These are phyloP conservation scores for Trichoderma aggressivum DNA, from an alignment of 2,329 filamentous ascomycete genomes.

Conservation along the genomic window DNA sequence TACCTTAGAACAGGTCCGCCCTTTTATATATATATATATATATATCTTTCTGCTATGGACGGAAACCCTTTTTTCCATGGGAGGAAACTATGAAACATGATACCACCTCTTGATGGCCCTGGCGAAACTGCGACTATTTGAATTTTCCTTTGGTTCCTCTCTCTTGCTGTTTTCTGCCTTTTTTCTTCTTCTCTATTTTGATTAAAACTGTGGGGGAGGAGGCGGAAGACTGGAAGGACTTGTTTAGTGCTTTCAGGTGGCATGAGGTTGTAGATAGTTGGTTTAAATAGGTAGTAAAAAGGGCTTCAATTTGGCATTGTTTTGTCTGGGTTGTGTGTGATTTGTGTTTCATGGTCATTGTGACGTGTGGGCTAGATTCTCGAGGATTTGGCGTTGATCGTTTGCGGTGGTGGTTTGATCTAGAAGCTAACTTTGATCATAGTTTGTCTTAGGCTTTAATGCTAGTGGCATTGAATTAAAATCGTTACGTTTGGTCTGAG, in stretches of 20 bases:
- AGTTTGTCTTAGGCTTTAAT: not conserved
- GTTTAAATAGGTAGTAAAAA: not conserved
- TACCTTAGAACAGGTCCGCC: constrained; percentile 1
- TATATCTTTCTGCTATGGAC: constrained; percentile 1
- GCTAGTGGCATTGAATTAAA: not conserved
- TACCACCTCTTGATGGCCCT: constrained; percentile 12
- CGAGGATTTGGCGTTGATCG: not conserved
- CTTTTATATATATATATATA: not conserved
- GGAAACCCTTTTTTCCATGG: not conserved
- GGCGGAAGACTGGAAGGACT: not conserved
- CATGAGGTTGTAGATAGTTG: constrained; percentile 6
- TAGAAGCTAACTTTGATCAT: not conserved
- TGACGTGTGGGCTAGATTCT: not conserved
- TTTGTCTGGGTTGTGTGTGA: not conserved
- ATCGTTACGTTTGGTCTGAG: not conserved
- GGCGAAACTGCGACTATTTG: constrained; percentile 8
- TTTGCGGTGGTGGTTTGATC: not conserved
- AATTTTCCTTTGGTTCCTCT: constrained; percentile 8
- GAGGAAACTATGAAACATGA: constrained; percentile 10
- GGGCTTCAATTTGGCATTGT: not conserved
- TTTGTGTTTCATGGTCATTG: not conserved
- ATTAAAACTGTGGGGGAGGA: not conserved
- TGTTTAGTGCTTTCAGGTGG: not conserved
- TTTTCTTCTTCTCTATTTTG: not conserved
- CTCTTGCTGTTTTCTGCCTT: not conserved